These are phyloP conservation scores for Anastatica hierochuntica DNA, from an alignment of 345 rosid species.

Conservation along the genomic window DNA sequence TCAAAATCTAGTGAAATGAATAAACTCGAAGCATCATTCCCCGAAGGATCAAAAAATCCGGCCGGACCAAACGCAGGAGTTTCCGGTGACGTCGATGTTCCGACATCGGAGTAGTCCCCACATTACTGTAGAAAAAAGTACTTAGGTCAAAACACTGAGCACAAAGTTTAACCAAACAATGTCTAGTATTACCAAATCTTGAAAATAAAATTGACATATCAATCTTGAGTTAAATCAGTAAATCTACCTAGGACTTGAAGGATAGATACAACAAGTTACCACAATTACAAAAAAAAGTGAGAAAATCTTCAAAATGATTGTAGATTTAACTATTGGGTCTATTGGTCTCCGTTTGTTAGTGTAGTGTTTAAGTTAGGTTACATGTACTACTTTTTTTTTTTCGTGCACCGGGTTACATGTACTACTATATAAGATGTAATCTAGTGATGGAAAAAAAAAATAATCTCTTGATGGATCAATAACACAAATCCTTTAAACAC, in stretches of 20 bases:
- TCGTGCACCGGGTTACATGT: too few relatives aligned
- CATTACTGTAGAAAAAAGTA: constrained; percentile 9
- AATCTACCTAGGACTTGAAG: constrained; percentile 54
- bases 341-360: too few relatives aligned
- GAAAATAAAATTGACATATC: neutral
- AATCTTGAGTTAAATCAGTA: neutral
- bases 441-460: too few relatives aligned
- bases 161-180: constrained; percentile 8
- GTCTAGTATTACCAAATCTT: constrained; percentile 11
- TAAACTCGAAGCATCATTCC: constrained; percentile 6
- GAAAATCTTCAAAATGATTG: neutral
- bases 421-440: too few relatives aligned
- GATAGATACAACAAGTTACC: constrained; percentile 38
- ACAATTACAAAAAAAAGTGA: constrained; percentile 32
- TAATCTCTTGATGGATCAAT: too few relatives aligned
- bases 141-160: neutral
- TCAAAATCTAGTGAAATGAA: constrained; percentile 12
- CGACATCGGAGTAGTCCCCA: constrained; percentile 5
- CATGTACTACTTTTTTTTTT: too few relatives aligned
- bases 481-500: too few relatives aligned
- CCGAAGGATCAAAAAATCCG: constrained; percentile 16
- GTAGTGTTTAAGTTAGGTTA: too few relatives aligned
- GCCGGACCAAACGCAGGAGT: constrained; percentile 22
- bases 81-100: constrained; percentile 11
- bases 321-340: too few relatives aligned